phyloP scores from a whole-genome alignment of 78 protist species.

The Bigelowiella natans region DNA sequence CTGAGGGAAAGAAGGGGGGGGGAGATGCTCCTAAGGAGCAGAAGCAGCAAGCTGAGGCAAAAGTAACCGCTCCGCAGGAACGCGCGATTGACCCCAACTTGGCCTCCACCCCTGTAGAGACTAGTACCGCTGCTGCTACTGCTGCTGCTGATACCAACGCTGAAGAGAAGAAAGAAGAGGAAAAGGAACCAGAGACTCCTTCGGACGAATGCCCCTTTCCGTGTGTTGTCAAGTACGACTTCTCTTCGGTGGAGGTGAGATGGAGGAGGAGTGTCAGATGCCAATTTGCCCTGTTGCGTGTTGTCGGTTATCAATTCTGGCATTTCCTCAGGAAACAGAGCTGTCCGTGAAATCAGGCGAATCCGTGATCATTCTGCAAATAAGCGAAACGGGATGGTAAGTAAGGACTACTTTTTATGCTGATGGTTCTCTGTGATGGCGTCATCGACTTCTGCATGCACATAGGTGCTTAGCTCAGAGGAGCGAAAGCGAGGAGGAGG shows the following conservation, averaged over 20 bases:
- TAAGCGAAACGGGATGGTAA: neutral
- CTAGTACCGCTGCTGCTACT: too few species aligned
- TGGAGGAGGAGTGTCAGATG: too few species aligned
- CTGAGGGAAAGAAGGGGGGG: too few species aligned
- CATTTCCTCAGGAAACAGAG: neutral
- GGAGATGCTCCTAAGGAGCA: too few species aligned
- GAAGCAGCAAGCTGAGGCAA: too few species aligned
- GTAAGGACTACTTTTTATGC: neutral
- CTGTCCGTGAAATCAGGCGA: neutral
- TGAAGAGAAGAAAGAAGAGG: neutral
- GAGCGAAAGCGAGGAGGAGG: neutral
- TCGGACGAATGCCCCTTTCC: neutral
- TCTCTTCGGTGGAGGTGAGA: neutral
- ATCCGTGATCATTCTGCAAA: neutral
- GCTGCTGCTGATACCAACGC: too few species aligned
- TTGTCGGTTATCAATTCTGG: too few species aligned
- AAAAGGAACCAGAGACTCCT: neutral
- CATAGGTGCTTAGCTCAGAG: neutral
- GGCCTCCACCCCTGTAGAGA: too few species aligned
- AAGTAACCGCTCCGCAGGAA: too few species aligned
- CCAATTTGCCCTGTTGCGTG: too few species aligned
- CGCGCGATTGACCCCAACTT: too few species aligned
- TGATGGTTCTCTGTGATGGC: neutral
- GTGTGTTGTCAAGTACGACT: neutral
- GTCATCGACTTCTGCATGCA: too few species aligned